phyloP scores from a whole-genome alignment of 305 asterid genomes.

The Fraxinus greggii region DNA sequence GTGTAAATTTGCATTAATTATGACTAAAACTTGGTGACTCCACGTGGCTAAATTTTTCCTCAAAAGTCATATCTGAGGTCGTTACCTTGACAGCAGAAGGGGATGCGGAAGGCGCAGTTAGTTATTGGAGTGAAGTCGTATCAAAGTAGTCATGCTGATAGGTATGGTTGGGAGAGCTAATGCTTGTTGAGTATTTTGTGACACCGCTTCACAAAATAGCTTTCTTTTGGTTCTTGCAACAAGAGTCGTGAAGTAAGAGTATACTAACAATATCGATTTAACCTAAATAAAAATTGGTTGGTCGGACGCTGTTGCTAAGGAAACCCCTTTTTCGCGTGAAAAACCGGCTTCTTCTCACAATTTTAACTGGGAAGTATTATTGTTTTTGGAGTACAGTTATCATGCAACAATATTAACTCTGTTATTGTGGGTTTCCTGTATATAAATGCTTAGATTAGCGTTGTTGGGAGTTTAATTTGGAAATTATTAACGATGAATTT shows the following conservation, averaged over 20 bases:
- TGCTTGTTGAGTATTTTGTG: too few species aligned
- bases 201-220: background rate
- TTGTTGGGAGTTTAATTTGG: background rate
- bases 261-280: too few species aligned
- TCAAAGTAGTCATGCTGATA: too few species aligned
- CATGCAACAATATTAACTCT: too few species aligned
- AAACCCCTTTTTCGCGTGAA: slow-evolving; percentile 10
- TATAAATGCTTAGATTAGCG: background rate
- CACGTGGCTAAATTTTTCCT: too few species aligned
- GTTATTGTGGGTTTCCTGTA: too few species aligned
- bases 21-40: background rate
- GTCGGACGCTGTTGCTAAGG: slow-evolving; percentile 19
- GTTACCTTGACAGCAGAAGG: too few species aligned
- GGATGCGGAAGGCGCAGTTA: background rate
- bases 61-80: background rate
- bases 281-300: background rate
- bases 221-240: background rate
- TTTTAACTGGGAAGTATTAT: too few species aligned
- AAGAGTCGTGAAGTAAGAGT: background rate
- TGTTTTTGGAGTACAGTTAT: too few species aligned
- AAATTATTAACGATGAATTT: background rate
- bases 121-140: too few species aligned
- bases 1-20: background rate
- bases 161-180: too few species aligned
- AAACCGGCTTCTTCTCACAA: slow-evolving; percentile 13